Base-by-base conservation (phyloP, 768 basidiomycete genomes). In the Trametes coccinea region DNA sequence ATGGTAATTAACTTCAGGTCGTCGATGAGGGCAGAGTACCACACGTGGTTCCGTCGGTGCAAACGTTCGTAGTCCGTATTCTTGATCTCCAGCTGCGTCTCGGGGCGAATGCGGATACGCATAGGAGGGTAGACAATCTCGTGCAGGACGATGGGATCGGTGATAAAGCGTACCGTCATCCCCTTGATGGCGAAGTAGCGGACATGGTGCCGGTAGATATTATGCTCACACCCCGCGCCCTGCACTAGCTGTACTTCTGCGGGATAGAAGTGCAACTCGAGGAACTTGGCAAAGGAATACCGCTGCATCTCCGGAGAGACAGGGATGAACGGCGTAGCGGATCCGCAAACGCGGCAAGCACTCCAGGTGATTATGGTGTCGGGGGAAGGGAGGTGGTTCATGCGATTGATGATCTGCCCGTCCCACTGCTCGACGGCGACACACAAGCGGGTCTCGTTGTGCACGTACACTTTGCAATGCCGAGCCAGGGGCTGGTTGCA, bases 191-290 rank as follows among this genome's bases (percentile, higher is more conserved):
- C 89, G 71, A 98, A 97, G 73, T 92, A 98, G 53, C 96, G 89
- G 58, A 93, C 85, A 68, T 98, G 95, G 67, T 95, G 88, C 62
- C 89, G 86, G 70, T 94, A 96, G 60, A 95, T 92, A 71, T 98
- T 97, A 75, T 99, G 97, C 58, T 89, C 84, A 70, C 97, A 98
- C 3, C 88, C 89, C 34, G 93, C 92, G 8, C 91, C 93, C 67
- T 87, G 89, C n/a, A 93, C 86, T 50, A 93, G 79, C 68, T 86
- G 82, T 69, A 95, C 87, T 64, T 92, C 86, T 37, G 93, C 85
- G 33, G 94, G 95, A 74, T 98, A 97, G 74, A 98, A 98, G 70
- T 94, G 91, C 30, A 96, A 84, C 71, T 99, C 96, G 31, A 99
- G 82, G 73, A 96, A 98, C 68, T 97, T 95, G 39, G 90, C 93